Base-by-base conservation (phyloP, 1,284 basidiomycete genomes). In the Naganishia albida region DNA sequence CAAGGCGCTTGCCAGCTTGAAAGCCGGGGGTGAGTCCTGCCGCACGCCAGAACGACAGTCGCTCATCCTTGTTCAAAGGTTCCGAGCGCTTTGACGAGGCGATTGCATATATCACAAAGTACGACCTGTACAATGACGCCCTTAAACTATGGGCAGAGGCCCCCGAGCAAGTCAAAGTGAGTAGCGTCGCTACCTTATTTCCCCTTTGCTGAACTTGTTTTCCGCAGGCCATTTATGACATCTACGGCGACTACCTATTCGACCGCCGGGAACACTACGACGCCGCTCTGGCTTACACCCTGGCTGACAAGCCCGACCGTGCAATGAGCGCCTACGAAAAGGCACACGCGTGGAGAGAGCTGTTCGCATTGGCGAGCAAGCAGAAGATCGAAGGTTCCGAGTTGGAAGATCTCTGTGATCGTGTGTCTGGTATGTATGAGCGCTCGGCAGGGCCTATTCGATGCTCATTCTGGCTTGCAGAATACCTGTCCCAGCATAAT, bases 231-330 rank as follows among this genome's bases (percentile, higher is more conserved):
- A 81, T 94, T n/a, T 79, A 94, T 55, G 85, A 85, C 52, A 74
- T 89, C 10, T 96, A 95, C 72, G 95, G 92, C 15, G 90, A 93
- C 68, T 90, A 91, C 83, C 82, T 97, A 1, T 89, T 90, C 72
- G 91, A 95, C 69, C 81, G 88, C 54, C 82, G 91, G 67, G 90
- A 95, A 46, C 92, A 89, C 75, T 81, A 82, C 67, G 88, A 96
- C 70, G 90, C 94, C 3, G 94, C 90, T 0, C 16, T 72, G 91
- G 91, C 88, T 0, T 95, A 92, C 78, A 77, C 84, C 0, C 84
- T 90, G 67, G 89, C 89, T 2, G 75, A 78, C 2, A 82, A 85
- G 65, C 75, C 81, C 0, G 75, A 81, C 8, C 91, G 91, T 68
- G 91, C 92, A 0, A 87, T 96, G 83, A 83, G 88, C 16, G 87